Conservation (phyloP, 2,329 filamentous ascomycete genomes). For the Colletotrichum neosansevieriae region DNA sequence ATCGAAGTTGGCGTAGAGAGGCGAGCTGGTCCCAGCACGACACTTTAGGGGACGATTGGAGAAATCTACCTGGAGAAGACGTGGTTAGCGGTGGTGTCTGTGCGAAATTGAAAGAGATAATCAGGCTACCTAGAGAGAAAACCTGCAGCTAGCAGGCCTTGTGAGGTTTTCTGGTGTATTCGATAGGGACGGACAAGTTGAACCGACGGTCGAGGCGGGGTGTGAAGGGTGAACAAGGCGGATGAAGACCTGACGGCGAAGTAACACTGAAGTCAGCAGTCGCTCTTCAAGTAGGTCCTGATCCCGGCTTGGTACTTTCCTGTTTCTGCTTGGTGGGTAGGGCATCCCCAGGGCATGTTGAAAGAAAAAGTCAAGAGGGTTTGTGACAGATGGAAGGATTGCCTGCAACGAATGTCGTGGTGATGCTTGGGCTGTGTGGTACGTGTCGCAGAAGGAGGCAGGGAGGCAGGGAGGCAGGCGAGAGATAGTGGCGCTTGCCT, state of each 20-base stretch:
- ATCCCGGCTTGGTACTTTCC: not conserved
- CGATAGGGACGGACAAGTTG: not conserved
- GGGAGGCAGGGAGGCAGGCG: not conserved
- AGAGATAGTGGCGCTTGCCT: not conserved
- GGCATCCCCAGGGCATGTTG: not conserved
- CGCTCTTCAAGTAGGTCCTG: not conserved
- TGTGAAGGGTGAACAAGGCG: not conserved
- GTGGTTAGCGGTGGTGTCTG: not conserved
- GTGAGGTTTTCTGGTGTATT: not conserved
- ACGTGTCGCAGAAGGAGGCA: not conserved
- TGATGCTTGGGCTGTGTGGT: not conserved
- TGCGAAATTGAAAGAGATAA: not conserved
- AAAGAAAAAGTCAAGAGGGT: too few species aligned
- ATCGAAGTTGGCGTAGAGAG: not conserved
- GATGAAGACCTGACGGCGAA: not conserved
- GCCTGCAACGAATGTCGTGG: not conserved
- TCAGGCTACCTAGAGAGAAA: not conserved
- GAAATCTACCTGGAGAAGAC: not conserved
- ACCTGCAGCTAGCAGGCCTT: not conserved
- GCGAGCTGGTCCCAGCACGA: not conserved
- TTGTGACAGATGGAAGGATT: not conserved
- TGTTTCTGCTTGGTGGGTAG: not conserved
- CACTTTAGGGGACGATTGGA: not conserved
- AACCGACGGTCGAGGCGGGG: not conserved
- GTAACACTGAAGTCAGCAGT: not conserved